Evolutionary conservation across 441 rosid genomes (phyloP).

Genomic region (Pelargonium australe): DNA sequence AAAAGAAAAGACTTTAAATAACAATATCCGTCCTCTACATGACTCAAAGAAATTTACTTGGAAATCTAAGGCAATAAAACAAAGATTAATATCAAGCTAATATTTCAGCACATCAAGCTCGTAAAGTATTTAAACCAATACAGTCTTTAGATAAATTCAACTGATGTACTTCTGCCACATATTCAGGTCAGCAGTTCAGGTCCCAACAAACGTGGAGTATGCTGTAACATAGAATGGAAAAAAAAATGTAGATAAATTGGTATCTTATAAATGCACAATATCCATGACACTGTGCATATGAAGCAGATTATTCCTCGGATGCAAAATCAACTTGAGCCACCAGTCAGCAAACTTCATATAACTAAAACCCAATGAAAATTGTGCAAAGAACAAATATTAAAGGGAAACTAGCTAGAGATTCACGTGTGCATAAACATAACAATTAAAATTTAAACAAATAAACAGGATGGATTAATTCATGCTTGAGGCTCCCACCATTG

Average conservation of each 20-base stretch:
- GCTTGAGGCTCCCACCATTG: not conserved
- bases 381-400: no score
- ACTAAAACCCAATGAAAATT: no score
- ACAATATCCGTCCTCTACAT: not conserved
- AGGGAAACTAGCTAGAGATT: no score
- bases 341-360: no score
- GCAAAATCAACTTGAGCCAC: no score
- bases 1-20: constrained; percentile 1
- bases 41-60: not conserved
- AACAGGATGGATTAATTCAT: not conserved
- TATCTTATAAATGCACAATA: no score
- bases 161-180: not conserved
- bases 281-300: no score
- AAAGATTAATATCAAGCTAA: not conserved
- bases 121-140: not conserved
- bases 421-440: not conserved
- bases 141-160: not conserved
- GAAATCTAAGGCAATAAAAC: not conserved
- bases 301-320: no score
- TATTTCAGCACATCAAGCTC: constrained; percentile 1
- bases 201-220: not conserved
- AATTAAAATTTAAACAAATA: not conserved
- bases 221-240: not conserved
- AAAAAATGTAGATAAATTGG: not conserved
- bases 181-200: not conserved